Evolutionary conservation across 306 rosid genomes (phyloP).

Genomic region (Styphnolobium japonicum): DNA sequence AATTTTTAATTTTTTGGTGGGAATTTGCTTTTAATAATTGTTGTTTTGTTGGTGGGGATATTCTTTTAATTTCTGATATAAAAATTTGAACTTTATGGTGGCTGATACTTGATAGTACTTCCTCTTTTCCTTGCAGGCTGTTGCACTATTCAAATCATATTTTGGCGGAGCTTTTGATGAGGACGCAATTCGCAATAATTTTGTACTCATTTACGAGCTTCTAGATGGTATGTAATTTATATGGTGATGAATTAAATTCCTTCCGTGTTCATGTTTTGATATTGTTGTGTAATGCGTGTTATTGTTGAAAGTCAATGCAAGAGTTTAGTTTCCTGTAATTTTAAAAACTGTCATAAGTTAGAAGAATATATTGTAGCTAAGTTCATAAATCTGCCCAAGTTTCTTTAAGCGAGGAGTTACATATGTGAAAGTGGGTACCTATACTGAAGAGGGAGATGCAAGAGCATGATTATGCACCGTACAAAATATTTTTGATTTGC

Average conservation of each 20-base stretch:
- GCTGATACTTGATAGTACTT: conserved; percentile 18
- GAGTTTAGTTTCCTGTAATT: neutral
- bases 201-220: conserved; percentile 94
- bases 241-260: neutral
- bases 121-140: conserved; percentile 61
- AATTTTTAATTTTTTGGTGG: too few species aligned
- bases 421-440: neutral
- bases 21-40: too few species aligned
- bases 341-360: neutral
- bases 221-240: conserved; percentile 70
- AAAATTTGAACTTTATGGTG: neutral
- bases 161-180: conserved; percentile 99
- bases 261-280: neutral
- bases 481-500: neutral
- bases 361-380: neutral
- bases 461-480: neutral
- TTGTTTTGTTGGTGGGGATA: too few species aligned
- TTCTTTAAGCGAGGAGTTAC: neutral
- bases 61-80: too few species aligned
- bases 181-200: conserved; percentile 97
- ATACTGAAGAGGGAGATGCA: neutral
- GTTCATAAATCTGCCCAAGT: conserved; percentile 1
- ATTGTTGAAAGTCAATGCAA: neutral
- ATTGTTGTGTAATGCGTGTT: neutral
- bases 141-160: conserved; percentile 91